Evolutionary conservation across 2,329 filamentous ascomycete genomes (phyloP), one percentile per base, ranked within the genome.

Genomic region (Nemania serpens): DNA sequence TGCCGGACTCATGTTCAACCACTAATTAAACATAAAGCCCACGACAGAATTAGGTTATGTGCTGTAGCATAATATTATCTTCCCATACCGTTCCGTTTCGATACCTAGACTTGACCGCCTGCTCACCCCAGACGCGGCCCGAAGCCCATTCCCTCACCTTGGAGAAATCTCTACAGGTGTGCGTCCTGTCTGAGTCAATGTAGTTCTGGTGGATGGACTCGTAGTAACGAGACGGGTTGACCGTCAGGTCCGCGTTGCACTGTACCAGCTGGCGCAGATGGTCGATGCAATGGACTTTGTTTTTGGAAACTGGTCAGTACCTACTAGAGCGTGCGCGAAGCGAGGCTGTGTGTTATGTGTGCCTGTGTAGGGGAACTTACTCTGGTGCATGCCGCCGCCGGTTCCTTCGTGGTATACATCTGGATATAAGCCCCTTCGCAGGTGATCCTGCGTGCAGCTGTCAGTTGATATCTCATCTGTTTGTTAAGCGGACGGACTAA

Each of bases 271-370:
- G 51, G 11, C 51, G 51, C 10, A 54, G 25, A 13, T 45, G 51
- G 39, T 54, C 51, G 20, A 54, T 36, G 41, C 51, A 54, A 13
- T 54, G 51, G n/a, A 54, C 51, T 54, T n/a, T n/a, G n/a, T n/a
- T n/a, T 20, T 34, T 17, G n/a, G 41, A 36, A 18, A 36, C n/a
- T 22, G 5, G 46, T 54, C 9, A 54, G 51, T 20, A 29, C n/a
- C n/a, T n/a, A 43, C 17, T 20, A 2, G 10, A 20, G 17, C n/a
- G 41, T 18, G 2, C 15, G 36, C 15, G 11, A 12, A 43, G 41
- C 6, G 41, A 11, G 10, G 17, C 5, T 11, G 15, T 17, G 41
- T 43, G 34, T 39, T n/a, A 12, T 39, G 36, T 39, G 11, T 39
- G 36, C 36, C 15, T 13, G 15, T n/a, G 36, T n/a, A 12, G 18